Evolutionary conservation across 75 land plant genomes (phyloP).

Genomic region (Selaginella tamariscina): DNA sequence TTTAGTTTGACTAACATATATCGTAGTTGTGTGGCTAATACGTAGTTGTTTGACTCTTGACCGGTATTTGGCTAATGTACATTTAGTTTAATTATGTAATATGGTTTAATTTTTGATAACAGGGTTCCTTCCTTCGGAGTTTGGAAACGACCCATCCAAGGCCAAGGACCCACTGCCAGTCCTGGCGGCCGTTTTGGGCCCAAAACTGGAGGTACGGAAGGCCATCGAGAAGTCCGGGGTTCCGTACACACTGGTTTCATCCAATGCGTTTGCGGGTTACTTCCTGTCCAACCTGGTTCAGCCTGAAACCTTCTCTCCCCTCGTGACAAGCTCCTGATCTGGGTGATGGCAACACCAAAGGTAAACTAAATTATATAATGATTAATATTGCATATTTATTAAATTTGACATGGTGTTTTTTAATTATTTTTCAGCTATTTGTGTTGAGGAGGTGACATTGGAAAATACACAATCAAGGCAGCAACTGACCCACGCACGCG

Average conservation of each 20-base stretch:
- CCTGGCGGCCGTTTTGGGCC: background rate
- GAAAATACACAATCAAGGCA: conserved; percentile 35
- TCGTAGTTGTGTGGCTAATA: too few relatives aligned
- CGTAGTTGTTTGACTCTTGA: too few relatives aligned
- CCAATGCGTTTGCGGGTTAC: conserved; percentile 19
- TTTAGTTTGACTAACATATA: too few relatives aligned
- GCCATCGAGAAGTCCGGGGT: background rate
- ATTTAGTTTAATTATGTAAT: too few relatives aligned
- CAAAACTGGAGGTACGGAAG: background rate
- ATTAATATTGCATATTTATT: background rate
- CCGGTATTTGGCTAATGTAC: too few relatives aligned
- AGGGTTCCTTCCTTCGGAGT: conserved; percentile 17
- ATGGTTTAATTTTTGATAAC: conserved; percentile 4
- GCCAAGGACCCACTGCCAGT: background rate
- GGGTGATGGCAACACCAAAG: conserved; percentile 58
- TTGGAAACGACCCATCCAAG: background rate
- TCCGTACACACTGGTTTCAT: background rate
- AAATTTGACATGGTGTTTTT: background rate
- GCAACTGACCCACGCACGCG: conserved; percentile 44
- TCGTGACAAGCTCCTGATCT: conserved; percentile 34
- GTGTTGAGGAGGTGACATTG: conserved; percentile 48
- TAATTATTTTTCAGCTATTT: conserved; percentile 33
- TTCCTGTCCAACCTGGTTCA: conserved; percentile 42
- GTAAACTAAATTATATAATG: conserved; percentile 24
- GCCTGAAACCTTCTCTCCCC: conserved; percentile 37